Conservation (phyloP, 495 filamentous ascomycete species). For the Tuber magnatum region DNA sequence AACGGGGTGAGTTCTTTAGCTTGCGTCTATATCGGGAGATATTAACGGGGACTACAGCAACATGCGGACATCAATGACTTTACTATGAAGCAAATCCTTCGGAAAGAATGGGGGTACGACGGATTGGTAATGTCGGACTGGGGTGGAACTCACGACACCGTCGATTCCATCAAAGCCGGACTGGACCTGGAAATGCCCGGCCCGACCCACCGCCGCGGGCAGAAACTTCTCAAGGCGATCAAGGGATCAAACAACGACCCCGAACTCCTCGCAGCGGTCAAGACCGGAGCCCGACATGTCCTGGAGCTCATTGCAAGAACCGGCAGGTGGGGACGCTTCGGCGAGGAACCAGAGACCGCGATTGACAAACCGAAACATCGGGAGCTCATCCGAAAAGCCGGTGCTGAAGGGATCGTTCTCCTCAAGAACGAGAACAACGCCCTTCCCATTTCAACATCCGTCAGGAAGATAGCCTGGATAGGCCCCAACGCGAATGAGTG, state of each 20-base stretch:
- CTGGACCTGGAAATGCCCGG: constrained; percentile 59
- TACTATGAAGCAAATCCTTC: constrained; percentile 53
- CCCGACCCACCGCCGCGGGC: constrained; percentile 49
- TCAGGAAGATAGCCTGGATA: constrained; percentile 62
- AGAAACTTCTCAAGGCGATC: constrained; percentile 57
- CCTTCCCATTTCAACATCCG: constrained; percentile 59
- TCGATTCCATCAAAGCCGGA: constrained; percentile 50
- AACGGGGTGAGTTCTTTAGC: constrained; percentile 52
- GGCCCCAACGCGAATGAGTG: constrained; percentile 73
- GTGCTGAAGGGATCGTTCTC: constrained; percentile 53
- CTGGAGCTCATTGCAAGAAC: constrained; percentile 60
- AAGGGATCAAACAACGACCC: constrained; percentile 51
- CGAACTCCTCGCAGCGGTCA: constrained; percentile 46
- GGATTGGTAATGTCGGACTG: constrained; percentile 54
- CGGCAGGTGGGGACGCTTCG: constrained; percentile 54
- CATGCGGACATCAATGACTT: constrained; percentile 62
- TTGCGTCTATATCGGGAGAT: background rate
- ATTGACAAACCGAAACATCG: constrained; percentile 49
- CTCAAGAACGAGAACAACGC: constrained; percentile 58
- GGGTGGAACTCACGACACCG: constrained; percentile 50
- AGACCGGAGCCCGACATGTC: constrained; percentile 54
- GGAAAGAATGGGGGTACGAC: constrained; percentile 55
- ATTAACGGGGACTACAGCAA: constrained; percentile 41
- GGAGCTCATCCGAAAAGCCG: constrained; percentile 49
- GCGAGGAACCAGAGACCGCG: constrained; percentile 46